phyloP scores from a whole-genome alignment of 805 yeast species.

The Ogataea saltuana region DNA sequence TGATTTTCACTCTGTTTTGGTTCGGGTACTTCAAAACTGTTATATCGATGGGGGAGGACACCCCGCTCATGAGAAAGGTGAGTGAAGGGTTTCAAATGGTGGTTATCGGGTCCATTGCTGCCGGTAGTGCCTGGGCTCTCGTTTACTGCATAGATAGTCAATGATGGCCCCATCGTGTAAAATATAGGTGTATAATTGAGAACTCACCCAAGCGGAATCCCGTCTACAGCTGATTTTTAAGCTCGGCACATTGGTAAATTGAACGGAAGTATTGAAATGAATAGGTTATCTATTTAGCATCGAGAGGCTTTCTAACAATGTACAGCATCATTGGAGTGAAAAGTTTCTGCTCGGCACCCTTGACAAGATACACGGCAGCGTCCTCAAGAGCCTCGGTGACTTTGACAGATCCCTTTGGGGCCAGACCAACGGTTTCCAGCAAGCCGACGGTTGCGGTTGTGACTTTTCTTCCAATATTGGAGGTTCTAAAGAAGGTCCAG shows the following conservation, averaged over 20 bases:
- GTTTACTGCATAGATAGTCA: conserved; percentile 68
- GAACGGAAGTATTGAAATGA: too few relatives aligned
- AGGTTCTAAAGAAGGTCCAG: conserved; percentile 85
- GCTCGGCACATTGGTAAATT: too few relatives aligned
- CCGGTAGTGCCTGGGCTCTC: conserved; percentile 94
- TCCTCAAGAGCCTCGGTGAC: conserved; percentile 94
- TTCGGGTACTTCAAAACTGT: conserved; percentile 87
- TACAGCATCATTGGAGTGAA: conserved; percentile 98
- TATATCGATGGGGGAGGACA: conserved; percentile 79
- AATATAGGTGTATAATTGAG: conserved; percentile 4
- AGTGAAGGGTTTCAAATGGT: conserved; percentile 90
- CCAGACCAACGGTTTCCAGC: conserved; percentile 83
- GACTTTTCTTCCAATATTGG: conserved; percentile 78
- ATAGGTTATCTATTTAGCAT: conserved; percentile 22
- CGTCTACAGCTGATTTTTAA: too few relatives aligned
- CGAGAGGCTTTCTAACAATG: conserved; percentile 78
- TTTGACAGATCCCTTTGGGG: conserved; percentile 89
- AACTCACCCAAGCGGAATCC: too few relatives aligned
- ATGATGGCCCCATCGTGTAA: conserved; percentile 3
- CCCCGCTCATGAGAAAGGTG: conserved; percentile 58
- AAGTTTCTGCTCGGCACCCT: conserved; percentile 85
- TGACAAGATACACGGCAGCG: conserved; percentile 93
- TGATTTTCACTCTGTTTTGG: conserved; percentile 81
- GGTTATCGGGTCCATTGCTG: conserved; percentile 94
- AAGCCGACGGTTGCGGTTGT: conserved; percentile 79